These are phyloP conservation scores for Chionographis japonica DNA, from an alignment of 106 monocot species.

Conservation along the genomic window DNA sequence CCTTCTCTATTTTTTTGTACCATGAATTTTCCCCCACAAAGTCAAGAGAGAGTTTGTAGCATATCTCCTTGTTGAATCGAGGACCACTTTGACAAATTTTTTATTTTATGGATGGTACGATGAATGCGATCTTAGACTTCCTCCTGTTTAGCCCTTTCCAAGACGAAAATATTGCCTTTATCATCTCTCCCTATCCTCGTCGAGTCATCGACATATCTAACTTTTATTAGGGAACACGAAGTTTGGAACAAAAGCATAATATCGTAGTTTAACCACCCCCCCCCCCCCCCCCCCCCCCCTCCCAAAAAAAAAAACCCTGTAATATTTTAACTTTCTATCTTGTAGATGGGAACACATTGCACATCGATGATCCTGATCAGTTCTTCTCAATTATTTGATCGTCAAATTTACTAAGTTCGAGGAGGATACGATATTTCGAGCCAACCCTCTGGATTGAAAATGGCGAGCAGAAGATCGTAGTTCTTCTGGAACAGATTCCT, in stretches of 20 bases:
- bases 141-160: constrained; percentile 43
- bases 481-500: constrained; percentile 83
- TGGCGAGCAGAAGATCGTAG: constrained; percentile 72
- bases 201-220: constrained; percentile 79
- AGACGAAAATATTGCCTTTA: constrained; percentile 78
- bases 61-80: too few species aligned
- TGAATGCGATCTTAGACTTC: not conserved
- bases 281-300: too few species aligned
- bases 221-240: constrained; percentile 7
- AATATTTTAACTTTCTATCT: not conserved
- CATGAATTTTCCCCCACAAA: too few species aligned
- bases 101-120: too few species aligned
- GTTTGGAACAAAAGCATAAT: not conserved
- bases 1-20: too few species aligned
- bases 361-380: not conserved
- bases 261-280: too few species aligned
- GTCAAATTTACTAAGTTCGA: not conserved
- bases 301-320: not conserved
- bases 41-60: too few species aligned
- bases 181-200: constrained; percentile 84
- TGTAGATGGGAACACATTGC: too few species aligned
- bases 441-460: constrained; percentile 97
- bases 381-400: not conserved
- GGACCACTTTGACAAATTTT: too few species aligned
- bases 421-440: constrained; percentile 92